Evolutionary conservation across 345 rosid species (phyloP), one percentile per base, ranked within the genome.

Genomic region (Aquilaria yunnanensis): DNA sequence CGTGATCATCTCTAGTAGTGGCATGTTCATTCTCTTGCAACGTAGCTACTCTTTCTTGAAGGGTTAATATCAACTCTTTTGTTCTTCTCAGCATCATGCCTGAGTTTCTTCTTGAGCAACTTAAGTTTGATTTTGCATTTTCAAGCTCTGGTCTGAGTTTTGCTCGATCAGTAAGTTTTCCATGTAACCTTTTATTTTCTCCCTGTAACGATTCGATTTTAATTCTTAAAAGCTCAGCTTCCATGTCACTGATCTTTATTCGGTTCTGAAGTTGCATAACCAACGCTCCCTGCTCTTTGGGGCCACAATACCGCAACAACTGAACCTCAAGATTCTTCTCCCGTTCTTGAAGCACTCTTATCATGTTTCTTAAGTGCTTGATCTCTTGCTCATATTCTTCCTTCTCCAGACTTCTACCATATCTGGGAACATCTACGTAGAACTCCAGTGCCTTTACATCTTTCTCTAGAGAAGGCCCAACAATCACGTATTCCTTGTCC

Each of bases 211-310:
- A 79, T 64, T 93, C 85, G 4, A 93, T 93, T 78, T 86, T 93
- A 10, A 85, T 74, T 30, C 66, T 71, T 55, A 88, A 79, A 58
- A 88, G 81, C 77, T 81, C 83, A 56, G 84, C 77, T n/a, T 93
- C 96, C 85, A 84, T 74, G 52, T 76, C 80, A 57, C 77, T 88
- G 54, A 86, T 69, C 75, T 86, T 90, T 73, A 93, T 58, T 37
- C 87, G 84, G 75, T 89, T 93, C 57, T 89, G 82, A 32, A 93
- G 85, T 76, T 93, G 97, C 76, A 77, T 69, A 10, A 80, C 83
- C 14, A 82, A 75, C 9, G 84, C 61, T 75, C 86, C 90, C 68
- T 88, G 94, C 68, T 90, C 96, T 70, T 88, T 90, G 12, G 83
- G 88, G 41, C 95, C 95, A 58, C 90, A 90, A 58, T 80, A 93